Evolutionary conservation across 116 monocot species (phyloP), one percentile per base, ranked within the genome.

Genomic region (Iris pallida): DNA sequence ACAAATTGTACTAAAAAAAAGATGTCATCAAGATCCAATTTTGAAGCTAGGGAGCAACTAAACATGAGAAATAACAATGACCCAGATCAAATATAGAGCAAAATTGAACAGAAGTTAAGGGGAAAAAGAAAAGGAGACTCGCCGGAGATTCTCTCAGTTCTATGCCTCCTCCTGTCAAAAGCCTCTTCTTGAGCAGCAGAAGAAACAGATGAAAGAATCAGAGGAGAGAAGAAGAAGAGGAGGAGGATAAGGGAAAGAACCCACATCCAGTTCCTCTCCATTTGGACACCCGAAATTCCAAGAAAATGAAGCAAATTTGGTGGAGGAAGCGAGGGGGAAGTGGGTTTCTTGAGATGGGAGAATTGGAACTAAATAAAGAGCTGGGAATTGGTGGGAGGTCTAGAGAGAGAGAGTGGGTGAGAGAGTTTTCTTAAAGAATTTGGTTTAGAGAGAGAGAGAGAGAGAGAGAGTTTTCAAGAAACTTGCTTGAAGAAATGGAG

Each of bases 71-170:
- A n/a, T n/a, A 51, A 51, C 1, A 13, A 7, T 51, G 7, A 51
- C 49, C 49, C 49, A 44, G 18, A 19, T 8, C 20, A 47, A 14
- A 46, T 66, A 9, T 1, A 64, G n/a, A 7, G 17, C 42, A 4
- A 7, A 47, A 59, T 40, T 12, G 12, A 53, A 14, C 13, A 15
- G 8, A 57, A 41, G 1, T 43, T 42, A 53, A 65, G 45, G 42
- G 45, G 43, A 75, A 45, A 1, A 60, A 48, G 4, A 49, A 42
- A 43, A 8, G 8, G 53, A 55, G 30, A 47, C 63, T 14, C 68
- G 89, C 93, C 93, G 62, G 89, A 89, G 59, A 93, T 93, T 68
- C 93, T 76, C 79, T 93, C 93, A 5, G 89, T 89, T 61, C 64
- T 80, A 45, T 68, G 78, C 20, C 65, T 74, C 59, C 68, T 71